Base-by-base conservation (phyloP, 495 filamentous ascomycete genomes). In the Penicillium odoratum region DNA sequence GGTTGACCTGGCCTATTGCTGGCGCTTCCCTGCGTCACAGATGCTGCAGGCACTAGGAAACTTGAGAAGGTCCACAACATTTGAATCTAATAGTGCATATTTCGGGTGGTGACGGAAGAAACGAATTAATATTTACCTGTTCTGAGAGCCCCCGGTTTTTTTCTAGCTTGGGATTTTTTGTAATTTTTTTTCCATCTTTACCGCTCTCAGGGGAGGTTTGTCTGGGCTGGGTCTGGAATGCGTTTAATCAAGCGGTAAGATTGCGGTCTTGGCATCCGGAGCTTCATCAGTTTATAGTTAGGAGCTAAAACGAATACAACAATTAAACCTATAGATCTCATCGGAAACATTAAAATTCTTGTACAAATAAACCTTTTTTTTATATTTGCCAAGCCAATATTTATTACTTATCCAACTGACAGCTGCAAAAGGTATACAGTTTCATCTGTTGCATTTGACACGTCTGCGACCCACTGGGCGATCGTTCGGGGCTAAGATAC, bases 161-260 rank as follows among this genome's bases (percentile, higher is more conserved):
- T 26, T 51, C 44, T 53, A 42, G 21, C 26, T 43, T 38, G 31
- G 45, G 56, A 48, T 63, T 34, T 26, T 25, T 53, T 34, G 15
- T n/a, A 6, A 28, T 49, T 49, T 31, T 26, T 42, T 51, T 40
- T 6, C 10, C 15, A 48, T 38, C n/a, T 50, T 40, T 49, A 29
- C 28, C 33, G 28, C 53, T 50, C 51, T 60, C 54, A 59, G 61
- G 61, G 51, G 59, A 16, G 51, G 48, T 50, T 21, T 57, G 60
- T 57, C 62, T 65, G 52, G 55, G 66, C 58, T 68, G 55, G 59
- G 57, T 57, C 64, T 66, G 63, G 66, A 66, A 69, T 69, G 63
- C 57, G 58, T 53, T 63, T 62, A 57, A 65, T 48, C 56, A 51
- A 52, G 50, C 48, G 62, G 65, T 68, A 69, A 66, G 45, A 62